A percentile compares a stretch with the other conserved stretches of the same genome.
Evolutionary conservation across 208 protist species (phyloP).

Genomic region (Trypanosoma lewisi): DNA sequence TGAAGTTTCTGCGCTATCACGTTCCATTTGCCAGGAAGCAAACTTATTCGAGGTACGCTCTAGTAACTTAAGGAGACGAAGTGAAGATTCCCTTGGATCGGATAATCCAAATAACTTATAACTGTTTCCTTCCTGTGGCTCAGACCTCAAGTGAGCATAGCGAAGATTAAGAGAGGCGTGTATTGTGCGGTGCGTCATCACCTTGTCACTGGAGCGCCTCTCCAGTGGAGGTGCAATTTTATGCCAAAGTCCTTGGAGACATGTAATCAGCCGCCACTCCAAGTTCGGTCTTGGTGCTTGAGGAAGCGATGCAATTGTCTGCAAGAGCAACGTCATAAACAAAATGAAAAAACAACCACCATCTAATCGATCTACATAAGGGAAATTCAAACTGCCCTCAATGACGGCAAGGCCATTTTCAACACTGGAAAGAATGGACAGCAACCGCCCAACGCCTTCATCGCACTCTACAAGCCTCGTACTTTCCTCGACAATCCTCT

Average conservation of each 20-base stretch:
- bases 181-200: constrained; percentile 27
- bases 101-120: not conserved
- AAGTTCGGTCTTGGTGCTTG: not conserved
- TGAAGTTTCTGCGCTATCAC: not conserved
- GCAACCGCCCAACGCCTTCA: not conserved
- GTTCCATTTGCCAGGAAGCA: not conserved
- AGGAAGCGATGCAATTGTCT: not conserved
- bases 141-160: constrained; percentile 4
- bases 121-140: not conserved
- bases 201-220: constrained; percentile 16
- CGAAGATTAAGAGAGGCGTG: constrained; percentile 26
- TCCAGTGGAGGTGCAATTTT: constrained; percentile 19
- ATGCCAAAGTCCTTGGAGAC: constrained; percentile 16
- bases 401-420: constrained; percentile 9
- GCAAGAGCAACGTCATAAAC: constrained; percentile 4
- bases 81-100: not conserved
- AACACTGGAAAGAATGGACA: not conserved
- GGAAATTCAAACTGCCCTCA: not conserved
- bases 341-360: not conserved
- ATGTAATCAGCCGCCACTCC: constrained; percentile 3
- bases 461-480: not conserved
- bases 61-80: constrained; percentile 7
- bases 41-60: not conserved
- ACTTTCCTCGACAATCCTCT: not conserved
- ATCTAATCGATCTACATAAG: not conserved